These are phyloP conservation scores for Eucalyptus polyanthemos DNA, from an alignment of 345 rosid genomes.

Conservation along the genomic window DNA sequence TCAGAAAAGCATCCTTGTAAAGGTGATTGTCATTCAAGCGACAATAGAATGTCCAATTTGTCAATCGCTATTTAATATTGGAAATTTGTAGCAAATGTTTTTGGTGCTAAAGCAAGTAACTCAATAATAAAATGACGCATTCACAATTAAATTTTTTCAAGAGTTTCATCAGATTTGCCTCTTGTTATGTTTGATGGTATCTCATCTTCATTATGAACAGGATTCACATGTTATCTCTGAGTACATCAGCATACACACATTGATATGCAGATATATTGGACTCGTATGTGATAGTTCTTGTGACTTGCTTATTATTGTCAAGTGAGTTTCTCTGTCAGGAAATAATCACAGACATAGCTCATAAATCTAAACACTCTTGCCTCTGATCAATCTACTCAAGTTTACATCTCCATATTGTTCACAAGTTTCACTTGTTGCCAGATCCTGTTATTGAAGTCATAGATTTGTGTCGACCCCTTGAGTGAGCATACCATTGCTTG, in stretches of 20 bases:
- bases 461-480: not conserved
- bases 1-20: constrained; percentile 11
- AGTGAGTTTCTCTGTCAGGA: not conserved
- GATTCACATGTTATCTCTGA: not conserved
- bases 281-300: not conserved
- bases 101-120: not conserved
- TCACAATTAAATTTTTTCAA: not conserved
- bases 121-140: not conserved
- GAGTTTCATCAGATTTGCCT: not conserved
- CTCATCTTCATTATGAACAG: not conserved
- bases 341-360: not conserved
- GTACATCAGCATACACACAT: not conserved
- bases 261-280: not conserved
- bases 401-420: not conserved
- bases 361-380: not conserved
- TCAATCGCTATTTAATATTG: not conserved
- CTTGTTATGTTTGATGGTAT: not conserved
- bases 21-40: not conserved
- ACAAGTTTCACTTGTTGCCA: not conserved
- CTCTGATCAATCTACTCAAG: not conserved
- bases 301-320: not conserved
- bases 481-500: not conserved
- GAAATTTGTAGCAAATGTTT: not conserved
- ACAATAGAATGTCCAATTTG: not conserved
- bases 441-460: not conserved